These are phyloP conservation scores for Isoetes taiwanensis DNA, from an alignment of 75 land plant genomes.

Conservation along the genomic window DNA sequence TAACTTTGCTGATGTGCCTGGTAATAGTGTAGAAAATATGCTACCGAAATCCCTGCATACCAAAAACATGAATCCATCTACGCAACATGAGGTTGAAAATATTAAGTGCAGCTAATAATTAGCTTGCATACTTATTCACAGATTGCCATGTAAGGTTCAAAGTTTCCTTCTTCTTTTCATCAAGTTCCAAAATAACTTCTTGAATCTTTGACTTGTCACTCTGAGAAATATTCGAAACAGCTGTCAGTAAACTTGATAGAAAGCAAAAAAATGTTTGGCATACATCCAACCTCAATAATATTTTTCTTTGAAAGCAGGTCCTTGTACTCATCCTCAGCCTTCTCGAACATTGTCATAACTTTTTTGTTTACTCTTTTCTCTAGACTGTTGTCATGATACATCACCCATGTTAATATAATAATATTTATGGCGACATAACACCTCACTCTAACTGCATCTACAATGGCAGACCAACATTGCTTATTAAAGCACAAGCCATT, in stretches of 20 bases:
- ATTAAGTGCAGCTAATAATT: too few relatives aligned
- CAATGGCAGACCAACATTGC: too few relatives aligned
- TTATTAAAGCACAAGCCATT: too few relatives aligned
- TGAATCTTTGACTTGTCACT: constrained; percentile 91
- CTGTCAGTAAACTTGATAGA: not conserved
- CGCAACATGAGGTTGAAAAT: too few relatives aligned
- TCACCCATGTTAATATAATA: too few relatives aligned
- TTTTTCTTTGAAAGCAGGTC: constrained; percentile 66
- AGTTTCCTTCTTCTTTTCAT: constrained; percentile 94
- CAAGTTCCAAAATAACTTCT: constrained; percentile 79
- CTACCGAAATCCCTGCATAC: constrained; percentile 86
- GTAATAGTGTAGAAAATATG: constrained; percentile 85
- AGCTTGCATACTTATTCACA: constrained; percentile 67
- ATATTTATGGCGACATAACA: too few relatives aligned
- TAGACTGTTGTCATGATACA: too few relatives aligned
- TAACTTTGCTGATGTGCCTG: constrained; percentile 90
- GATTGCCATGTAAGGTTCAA: constrained; percentile 82
- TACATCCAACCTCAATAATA: constrained; percentile 60
- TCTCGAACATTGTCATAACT: constrained; percentile 97
- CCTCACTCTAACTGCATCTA: too few relatives aligned
- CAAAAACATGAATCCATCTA: not conserved
- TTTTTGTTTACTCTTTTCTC: constrained; percentile 97
- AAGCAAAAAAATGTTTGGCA: not conserved
- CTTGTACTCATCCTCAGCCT: constrained; percentile 93
- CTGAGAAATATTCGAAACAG: constrained; percentile 37